Evolutionary conservation across 2,329 filamentous ascomycete species (phyloP).

Genomic region (Calonectria henricotiae): DNA sequence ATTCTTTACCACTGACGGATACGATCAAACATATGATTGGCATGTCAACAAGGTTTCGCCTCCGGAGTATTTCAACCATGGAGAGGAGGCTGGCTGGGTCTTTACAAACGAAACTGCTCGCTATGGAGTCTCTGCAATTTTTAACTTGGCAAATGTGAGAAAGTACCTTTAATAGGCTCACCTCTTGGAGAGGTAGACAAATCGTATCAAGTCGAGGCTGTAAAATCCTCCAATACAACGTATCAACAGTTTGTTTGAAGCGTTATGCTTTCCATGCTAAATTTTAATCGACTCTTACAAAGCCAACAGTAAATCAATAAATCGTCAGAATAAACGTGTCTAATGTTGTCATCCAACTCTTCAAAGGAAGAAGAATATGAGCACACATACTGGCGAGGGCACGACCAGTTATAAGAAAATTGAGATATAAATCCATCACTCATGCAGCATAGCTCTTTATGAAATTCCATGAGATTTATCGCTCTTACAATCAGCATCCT

Average conservation of each 20-base stretch:
- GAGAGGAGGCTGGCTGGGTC: constrained; percentile 39
- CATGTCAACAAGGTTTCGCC: constrained; percentile 14
- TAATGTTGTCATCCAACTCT: too few relatives aligned
- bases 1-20: constrained; percentile 42
- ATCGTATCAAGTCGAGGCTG: background rate
- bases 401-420: background rate
- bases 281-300: too few relatives aligned
- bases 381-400: background rate
- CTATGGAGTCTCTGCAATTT: constrained; percentile 41
- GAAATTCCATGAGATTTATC: background rate
- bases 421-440: background rate
- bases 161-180: constrained; percentile 19
- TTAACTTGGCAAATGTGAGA: constrained; percentile 41
- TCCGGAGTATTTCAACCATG: constrained; percentile 38
- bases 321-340: too few relatives aligned
- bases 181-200: background rate
- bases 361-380: too few relatives aligned
- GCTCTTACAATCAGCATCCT: constrained; percentile 8
- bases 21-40: constrained; percentile 34
- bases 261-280: too few relatives aligned
- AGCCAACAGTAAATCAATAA: too few relatives aligned
- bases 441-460: background rate
- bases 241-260: too few relatives aligned
- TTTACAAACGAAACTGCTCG: constrained; percentile 41
- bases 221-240: background rate